Base-by-base conservation (phyloP, 1,284 basidiomycete species). In the Ceratobasidium sp. region DNA sequence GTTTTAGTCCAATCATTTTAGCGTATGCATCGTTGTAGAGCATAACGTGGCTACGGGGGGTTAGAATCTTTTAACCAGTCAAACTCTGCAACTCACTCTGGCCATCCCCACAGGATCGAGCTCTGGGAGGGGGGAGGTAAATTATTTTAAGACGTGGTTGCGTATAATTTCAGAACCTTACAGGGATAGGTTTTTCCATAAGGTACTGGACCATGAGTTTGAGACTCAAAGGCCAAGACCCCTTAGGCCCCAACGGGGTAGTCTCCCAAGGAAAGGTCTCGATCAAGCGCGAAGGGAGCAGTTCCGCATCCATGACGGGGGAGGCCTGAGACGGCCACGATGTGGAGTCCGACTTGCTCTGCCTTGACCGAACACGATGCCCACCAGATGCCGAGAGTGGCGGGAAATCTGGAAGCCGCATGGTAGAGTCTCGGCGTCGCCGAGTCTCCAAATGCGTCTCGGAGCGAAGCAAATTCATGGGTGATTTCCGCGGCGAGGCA, bases 1-100 rank as follows among this genome's bases (percentile, higher is more conserved):
- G 64, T 51, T 57, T 63, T 1, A 36, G 31, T 27, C 69, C 62
- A 15, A 29, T 65, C 59, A 73, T 60, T 47, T 53, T 69, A 33
- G 67, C 59, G 22, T 75, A 75, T 5, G n/a, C n/a, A 47, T 75
- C 75, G 62, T 75, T 75, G 27, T 73, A 75, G 0, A 75, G 24
- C 14, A 60, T 60, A 17, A 60, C 31, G 7, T 36, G 57, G 33
- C 57, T 60, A n/a, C 17, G n/a, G 41, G 7, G 17, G 17, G 19
- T 60, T 2, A 60, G 24, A 36, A 2, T 36, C 19, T 7, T 3
- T 17, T 29, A 19, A 5, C 6, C 19, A 6, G 50, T 33, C 19
- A 5, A 17, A 6, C 19, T 15, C 6, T 8, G 24, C 2, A 60
- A 60, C 57, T 19, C 24, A 60, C 57, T 60, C 57, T 19, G 57